Conservation (phyloP, 306 rosid genomes). For the Glycine soja region DNA sequence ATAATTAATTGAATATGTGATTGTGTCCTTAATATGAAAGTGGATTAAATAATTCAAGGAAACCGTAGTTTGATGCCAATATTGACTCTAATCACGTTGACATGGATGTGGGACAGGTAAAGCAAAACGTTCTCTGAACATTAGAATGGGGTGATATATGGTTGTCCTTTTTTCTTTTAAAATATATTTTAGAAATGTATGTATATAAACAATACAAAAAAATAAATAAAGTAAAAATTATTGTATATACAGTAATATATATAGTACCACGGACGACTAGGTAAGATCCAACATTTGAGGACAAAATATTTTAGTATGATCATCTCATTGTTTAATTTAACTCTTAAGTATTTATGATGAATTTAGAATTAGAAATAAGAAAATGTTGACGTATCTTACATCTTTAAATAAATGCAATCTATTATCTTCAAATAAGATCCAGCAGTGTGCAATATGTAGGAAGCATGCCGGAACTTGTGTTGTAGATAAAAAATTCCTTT, state of each 20-base stretch:
- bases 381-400: background rate
- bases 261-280: no score
- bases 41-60: background rate
- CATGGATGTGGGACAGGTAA: background rate
- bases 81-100: background rate
- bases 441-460: background rate
- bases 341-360: background rate
- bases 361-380: background rate
- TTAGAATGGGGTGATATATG: no score
- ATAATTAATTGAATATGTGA: background rate
- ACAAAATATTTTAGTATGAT: no score
- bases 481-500: background rate
- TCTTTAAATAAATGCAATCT: background rate
- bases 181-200: no score
- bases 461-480: background rate
- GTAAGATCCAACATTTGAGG: no score
- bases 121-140: no score
- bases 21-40: background rate
- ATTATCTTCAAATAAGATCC: background rate
- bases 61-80: background rate
- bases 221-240: no score
- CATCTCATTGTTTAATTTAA: no score
- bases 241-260: no score
- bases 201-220: no score
- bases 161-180: no score